Evolutionary conservation across 208 protist genomes (phyloP).

Genomic region (Acanthamoeba divionensis): DNA sequence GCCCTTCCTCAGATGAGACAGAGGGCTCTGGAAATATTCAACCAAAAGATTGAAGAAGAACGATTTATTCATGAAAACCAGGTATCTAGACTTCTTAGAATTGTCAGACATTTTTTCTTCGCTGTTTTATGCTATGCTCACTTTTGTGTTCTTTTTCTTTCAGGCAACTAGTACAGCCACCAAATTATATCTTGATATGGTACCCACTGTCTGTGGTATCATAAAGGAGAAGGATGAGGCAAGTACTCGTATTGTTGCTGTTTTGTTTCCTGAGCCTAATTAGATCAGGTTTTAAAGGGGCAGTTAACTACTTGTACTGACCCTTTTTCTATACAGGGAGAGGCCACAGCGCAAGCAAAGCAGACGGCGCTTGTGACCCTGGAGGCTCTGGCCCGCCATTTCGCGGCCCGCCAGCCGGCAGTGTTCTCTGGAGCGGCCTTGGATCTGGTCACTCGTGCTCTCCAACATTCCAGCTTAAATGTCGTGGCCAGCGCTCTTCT

Average conservation of each 20-base stretch:
- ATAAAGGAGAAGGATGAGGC: conserved; percentile 13
- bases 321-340: neutral
- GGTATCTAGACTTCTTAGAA: too few relatives aligned
- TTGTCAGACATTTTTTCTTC: too few relatives aligned
- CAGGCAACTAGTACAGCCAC: neutral
- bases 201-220: neutral
- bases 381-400: conserved; percentile 14
- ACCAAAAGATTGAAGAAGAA: conserved; percentile 11
- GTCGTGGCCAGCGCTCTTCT: neutral
- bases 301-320: neutral
- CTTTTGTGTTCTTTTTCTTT: neutral
- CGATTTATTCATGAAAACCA: neutral
- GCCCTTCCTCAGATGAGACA: neutral
- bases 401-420: neutral
- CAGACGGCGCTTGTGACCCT: conserved; percentile 16
- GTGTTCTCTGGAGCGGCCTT: neutral
- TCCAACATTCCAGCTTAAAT: neutral
- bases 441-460: neutral
- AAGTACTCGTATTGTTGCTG: neutral
- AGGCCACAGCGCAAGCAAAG: neutral
- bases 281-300: too few relatives aligned
- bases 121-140: too few relatives aligned
- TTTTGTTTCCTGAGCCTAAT: too few relatives aligned
- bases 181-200: conserved; percentile 24
- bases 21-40: neutral